Base-by-base conservation (phyloP, 1,139 yeast species). In the Lizanozyma gosingica region DNA sequence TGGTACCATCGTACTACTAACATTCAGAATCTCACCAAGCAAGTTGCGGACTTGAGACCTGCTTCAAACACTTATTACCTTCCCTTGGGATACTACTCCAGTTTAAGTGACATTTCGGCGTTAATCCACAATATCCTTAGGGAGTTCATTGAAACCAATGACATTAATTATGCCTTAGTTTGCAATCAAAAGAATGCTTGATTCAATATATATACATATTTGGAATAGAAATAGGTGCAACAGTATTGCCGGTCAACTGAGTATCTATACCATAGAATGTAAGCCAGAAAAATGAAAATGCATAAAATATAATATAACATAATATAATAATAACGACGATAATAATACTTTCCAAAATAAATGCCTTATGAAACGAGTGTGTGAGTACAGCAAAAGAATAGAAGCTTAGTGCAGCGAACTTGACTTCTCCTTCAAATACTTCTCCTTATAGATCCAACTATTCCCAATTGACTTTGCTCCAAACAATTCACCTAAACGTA, bases 371-470 rank as follows among this genome's bases (percentile, higher is more conserved):
- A n/a, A n/a, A n/a, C n/a, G n/a, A n/a, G n/a, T n/a, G n/a, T n/a
- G n/a, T n/a, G n/a, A n/a, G n/a, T n/a, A n/a, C n/a, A n/a, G n/a
- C n/a, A n/a, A n/a, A n/a, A n/a, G n/a, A n/a, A n/a, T n/a, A n/a
- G n/a, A n/a, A n/a, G n/a, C n/a, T n/a, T n/a, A n/a, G n/a, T n/a
- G n/a, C n/a, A n/a, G 62, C 60, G n/a, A n/a, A n/a, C n/a, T n/a
- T 18, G n/a, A 18, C 40, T 40, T 40, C 43, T 39, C 50, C 45
- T 50, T 58, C 62, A 72, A 57, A 53, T 83, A 83, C 63, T 83
- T 83, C 37, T 77, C 79, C 56, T 82, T 83, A 63, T 82, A 79
- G 36, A 83, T 82, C 94, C 94, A 84, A 44, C 81, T 76, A 45
- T 83, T 80, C 1, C 90, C 90, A 33, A 81, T 75, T 45, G 80